Evolutionary conservation across 78 protist species (phyloP).

Genomic region (Planoprotostelium fungivorum): DNA sequence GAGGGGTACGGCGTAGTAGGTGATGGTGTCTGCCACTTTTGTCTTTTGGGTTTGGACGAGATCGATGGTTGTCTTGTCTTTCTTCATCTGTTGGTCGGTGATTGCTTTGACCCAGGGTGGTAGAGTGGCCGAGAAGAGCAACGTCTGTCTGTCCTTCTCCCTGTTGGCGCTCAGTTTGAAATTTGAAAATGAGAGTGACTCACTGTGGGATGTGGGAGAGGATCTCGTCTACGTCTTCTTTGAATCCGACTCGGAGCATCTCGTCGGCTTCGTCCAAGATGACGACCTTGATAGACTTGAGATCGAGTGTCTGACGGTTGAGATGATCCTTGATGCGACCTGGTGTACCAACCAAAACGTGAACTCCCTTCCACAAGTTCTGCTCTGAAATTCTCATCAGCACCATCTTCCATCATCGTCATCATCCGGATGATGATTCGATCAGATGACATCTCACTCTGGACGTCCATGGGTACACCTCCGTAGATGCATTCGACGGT

Average conservation of each 20-base stretch:
- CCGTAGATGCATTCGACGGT: slow-evolving; percentile 37
- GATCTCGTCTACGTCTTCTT: neutral
- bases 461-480: slow-evolving; percentile 29
- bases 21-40: neutral
- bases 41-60: neutral
- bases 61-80: neutral
- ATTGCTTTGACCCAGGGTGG: slow-evolving; percentile 13
- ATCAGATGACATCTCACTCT: slow-evolving; percentile 8
- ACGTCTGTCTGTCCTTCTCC: slow-evolving; percentile 24
- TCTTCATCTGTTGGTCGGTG: neutral
- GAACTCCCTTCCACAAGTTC: slow-evolving; percentile 17
- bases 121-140: slow-evolving; percentile 62
- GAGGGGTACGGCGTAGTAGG: neutral
- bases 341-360: slow-evolving; percentile 19
- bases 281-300: neutral
- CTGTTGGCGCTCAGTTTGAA: neutral
- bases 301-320: neutral
- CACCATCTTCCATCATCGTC: no score
- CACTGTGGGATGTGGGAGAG: neutral
- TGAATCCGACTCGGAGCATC: slow-evolving; percentile 52
- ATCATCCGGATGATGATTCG: neutral
- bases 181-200: neutral
- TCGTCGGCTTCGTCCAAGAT: slow-evolving; percentile 64
- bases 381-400: neutral
- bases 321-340: slow-evolving; percentile 64